Base-by-base conservation (phyloP, 371 early-diverging fungal genomes). In the Dinochytrium kinnereticum region DNA sequence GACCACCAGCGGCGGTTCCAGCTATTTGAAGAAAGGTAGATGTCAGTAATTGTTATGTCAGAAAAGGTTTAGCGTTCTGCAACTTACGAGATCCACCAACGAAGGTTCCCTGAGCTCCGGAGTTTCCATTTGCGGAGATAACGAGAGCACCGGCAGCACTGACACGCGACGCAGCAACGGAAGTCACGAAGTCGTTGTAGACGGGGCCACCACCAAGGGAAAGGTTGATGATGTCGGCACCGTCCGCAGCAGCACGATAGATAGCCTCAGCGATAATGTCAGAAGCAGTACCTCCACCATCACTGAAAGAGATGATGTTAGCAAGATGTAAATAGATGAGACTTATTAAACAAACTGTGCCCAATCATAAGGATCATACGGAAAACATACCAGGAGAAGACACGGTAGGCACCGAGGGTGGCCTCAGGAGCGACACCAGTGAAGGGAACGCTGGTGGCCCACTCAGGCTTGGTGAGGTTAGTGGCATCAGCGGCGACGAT, bases 181-280 rank as follows among this genome's bases (percentile, higher is more conserved):
- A 13, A 44, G 5, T 40, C 31, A 2, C 33, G 13, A 31, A 13
- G 68, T 44, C 71, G 71, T 24, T 3, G 33, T 28, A 92, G 49
- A 81, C 85, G 72, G 85, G 85, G 17, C 86, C 82, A 15, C 85
- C 86, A 39, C 95, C 95, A 59, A 94, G 76, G 74, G 91, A 91
- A 68, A 94, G 83, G 79, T 89, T 79, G 65, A 85, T 75, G 53
- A 85, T 55, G 55, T 86, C 75, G 75, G 91, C 88, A 5, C 91
- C 89, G 71, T 93, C 91, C 0, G 80, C 73, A 72, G 84, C 84
- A 0, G 59, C 65, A 31, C 5, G 13, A 30, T 66, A 66, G 66
- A 66, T 66, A 33, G 66, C 66, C 13, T 7, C 26, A 15, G 66
- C 44, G 17, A 66, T 44, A 24, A 66, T 21, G 49, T 66, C 66